Evolutionary conservation across 306 rosid genomes (phyloP), one percentile per base, ranked within the genome.

Genomic region (Inga oerstediana): DNA sequence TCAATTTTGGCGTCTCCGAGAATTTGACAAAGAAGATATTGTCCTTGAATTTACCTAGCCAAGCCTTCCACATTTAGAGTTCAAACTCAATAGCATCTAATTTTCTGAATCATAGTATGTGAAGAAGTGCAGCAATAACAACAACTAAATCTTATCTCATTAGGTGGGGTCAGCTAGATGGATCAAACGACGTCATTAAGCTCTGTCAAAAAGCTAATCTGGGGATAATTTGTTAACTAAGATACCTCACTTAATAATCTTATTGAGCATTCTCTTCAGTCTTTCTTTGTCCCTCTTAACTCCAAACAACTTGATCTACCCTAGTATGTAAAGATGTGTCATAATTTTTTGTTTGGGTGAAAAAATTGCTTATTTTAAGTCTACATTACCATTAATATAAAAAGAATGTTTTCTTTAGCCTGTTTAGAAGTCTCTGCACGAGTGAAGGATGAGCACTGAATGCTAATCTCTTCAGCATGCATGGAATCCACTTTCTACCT

Each of bases 11-110:
- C 22, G 45, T 70, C 76, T 85, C 79, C 17, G 79, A 83, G 76
- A 90, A 81, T 5, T 71, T 41, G 51, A 89, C 13, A 30, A 87
- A 93, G 78, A 93, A 76, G 73, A 92, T 89, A 24, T 88, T 90
- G 11, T 74, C 81, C 71, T 74, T 74, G 87, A 88, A 91, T 84
- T 56, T 85, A 69, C 76, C 94, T 92, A 62, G n/a, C 43, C 68
- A 84, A 83, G 77, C 3, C 62, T 15, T 17, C 39, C 41, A 72
- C 17, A 14, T 52, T 89, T 76, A 82, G 79, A 69, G 45, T 56
- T n/a, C 79, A 73, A 77, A 49, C 46, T 44, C 22, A 52, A 65
- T 17, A 39, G 8, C 71, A 56, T 49, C 59, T 17, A 62, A 34
- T 43, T 44, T 65, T 74, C 13, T 9, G 24, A 8, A 30, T 27